Base-by-base conservation (phyloP, 352 stramenopile genomes). In the Thalassiosira oceanica region DNA sequence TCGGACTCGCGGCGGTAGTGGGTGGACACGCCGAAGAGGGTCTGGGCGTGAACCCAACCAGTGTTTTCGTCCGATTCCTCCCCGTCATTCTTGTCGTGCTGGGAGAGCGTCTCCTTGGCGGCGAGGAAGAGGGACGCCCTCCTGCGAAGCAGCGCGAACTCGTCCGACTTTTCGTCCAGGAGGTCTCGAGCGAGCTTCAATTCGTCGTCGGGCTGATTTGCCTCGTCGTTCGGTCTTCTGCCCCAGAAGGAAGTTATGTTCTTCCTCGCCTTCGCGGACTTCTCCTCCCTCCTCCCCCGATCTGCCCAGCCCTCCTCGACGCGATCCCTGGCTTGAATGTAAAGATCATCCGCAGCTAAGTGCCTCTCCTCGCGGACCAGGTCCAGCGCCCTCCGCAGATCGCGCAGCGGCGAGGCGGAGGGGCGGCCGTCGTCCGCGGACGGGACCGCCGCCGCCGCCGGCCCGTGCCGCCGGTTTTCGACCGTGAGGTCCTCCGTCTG, bases 11-110 rank as follows among this genome's bases (percentile, higher is more conserved):
- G 52, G 11, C 84, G 54, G 62, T 91, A 91, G 41, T 75, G 80
- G 0, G 81, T 89, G 15, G 68, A 88, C 35, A 91, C 71, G 18
- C 81, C 81, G 70, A 87, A 87, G 8, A 85, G 48, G 42, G 73
- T 81, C 35, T 87, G 80, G 13, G 72, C 71, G 3, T 74, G 52
- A 16, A 62, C 86, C 80, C 80, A 88, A 43, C 82, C 56, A 36
- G 72, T 49, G 36, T 83, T 27, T 11, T 49, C 39, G 13, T 65
- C 33, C 3, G 78, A 27, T 52, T 78, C 81, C n/a, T 61, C 16
- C 8, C 21, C 37, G 15, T 61, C 16, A 26, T 1, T 29, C 33
- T 16, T 16, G 10, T 10, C 7, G n/a, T 16, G n/a, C 43, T 46
- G 26, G 4, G 26, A 3, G 11, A 56, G 41, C 35, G 21, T 37